These are phyloP conservation scores for Aureobasidium sp. DNA, from an alignment of 2,329 filamentous ascomycete genomes.

Conservation along the genomic window DNA sequence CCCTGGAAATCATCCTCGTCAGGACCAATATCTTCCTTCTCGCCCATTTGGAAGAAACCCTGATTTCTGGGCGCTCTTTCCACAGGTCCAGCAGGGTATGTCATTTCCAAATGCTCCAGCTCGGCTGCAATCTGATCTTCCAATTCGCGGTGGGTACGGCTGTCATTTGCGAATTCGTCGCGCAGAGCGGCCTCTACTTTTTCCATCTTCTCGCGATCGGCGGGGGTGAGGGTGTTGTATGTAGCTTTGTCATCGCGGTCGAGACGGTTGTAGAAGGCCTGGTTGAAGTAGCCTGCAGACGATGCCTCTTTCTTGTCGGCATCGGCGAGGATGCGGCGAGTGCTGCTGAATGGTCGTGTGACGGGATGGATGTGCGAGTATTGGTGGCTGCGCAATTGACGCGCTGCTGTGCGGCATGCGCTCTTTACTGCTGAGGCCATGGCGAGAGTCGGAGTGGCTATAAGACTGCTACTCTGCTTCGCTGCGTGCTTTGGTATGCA, in stretches of 20 bases:
- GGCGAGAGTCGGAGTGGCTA: background rate
- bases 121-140: constrained; percentile 13
- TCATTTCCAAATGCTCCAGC: constrained; percentile 14
- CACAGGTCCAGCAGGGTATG: constrained; percentile 7
- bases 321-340: background rate
- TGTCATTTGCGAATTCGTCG: constrained; percentile 14
- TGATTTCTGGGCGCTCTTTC: constrained; percentile 12
- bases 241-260: constrained; percentile 16
- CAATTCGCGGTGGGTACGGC: constrained; percentile 15
- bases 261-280: constrained; percentile 16
- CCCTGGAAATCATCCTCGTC: constrained; percentile 58
- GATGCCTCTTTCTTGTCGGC: constrained; percentile 3
- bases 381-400: constrained; percentile 1
- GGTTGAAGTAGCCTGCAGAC: constrained; percentile 17
- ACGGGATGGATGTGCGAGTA: background rate
- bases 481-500: background rate
- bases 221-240: constrained; percentile 17
- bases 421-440: constrained; percentile 13
- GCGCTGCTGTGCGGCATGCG: constrained; percentile 3
- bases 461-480: background rate
- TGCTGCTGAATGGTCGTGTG: constrained; percentile 7
- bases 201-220: constrained; percentile 17
- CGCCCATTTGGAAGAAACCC: constrained; percentile 21
- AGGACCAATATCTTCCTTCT: constrained; percentile 24
- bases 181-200: constrained; percentile 6